phyloP scores from a whole-genome alignment of 2,329 filamentous ascomycete genomes.

The Alternaria gansuensis region DNA sequence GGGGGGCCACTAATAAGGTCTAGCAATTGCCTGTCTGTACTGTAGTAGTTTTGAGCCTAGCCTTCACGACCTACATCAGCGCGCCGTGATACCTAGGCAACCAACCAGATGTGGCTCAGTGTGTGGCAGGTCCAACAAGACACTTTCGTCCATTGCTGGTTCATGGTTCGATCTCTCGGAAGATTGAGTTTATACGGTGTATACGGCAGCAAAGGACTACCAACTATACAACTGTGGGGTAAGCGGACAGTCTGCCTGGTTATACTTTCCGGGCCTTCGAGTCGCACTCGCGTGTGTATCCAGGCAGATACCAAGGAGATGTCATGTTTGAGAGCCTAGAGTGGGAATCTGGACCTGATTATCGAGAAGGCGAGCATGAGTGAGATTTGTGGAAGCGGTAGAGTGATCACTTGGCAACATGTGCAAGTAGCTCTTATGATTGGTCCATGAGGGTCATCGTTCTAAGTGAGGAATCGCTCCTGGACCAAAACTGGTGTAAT shows the following conservation, averaged over 20 bases:
- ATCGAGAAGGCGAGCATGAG: background rate
- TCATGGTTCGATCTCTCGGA: background rate
- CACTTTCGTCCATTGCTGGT: background rate
- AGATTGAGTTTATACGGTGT: slow-evolving; percentile 2
- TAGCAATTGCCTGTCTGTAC: background rate
- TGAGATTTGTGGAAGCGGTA: background rate
- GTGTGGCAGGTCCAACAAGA: background rate
- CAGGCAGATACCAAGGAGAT: background rate
- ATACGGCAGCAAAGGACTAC: background rate
- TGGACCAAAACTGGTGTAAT: background rate
- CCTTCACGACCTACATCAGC: background rate
- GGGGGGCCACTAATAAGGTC: background rate
- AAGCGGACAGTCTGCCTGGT: background rate
- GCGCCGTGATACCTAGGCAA: background rate
- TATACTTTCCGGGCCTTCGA: background rate
- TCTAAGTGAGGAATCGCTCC: background rate
- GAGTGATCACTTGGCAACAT: background rate
- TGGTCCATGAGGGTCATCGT: background rate
- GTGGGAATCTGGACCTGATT: no score
- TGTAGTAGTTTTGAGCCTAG: background rate
- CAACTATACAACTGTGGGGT: background rate
- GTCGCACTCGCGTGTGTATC: background rate
- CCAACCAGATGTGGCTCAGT: background rate
- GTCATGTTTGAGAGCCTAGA: background rate
- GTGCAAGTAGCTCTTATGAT: background rate